These are phyloP conservation scores for Penicillium sp. DNA, from an alignment of 2,329 filamentous ascomycete species.

Conservation along the genomic window DNA sequence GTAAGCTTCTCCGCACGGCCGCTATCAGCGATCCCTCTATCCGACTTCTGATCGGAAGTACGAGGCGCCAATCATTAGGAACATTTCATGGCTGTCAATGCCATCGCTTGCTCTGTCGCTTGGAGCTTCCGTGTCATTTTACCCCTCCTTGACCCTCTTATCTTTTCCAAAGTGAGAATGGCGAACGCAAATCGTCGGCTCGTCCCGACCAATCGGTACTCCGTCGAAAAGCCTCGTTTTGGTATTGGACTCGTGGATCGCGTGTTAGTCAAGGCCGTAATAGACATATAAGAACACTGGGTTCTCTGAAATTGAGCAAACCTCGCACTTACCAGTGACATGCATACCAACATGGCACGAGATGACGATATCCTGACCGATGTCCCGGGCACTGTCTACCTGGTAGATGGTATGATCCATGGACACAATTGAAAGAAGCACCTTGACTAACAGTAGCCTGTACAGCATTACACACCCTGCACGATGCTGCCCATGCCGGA, in stretches of 20 bases:
- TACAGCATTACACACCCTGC: constrained; percentile 16
- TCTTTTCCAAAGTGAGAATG: constrained; percentile 1
- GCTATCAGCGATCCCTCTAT: background rate
- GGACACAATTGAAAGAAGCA: background rate
- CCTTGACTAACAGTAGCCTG: background rate
- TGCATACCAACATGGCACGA: constrained; percentile 13
- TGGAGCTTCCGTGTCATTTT: constrained; percentile 17
- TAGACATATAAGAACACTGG: background rate
- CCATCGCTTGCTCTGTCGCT: constrained; percentile 7
- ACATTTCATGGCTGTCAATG: background rate
- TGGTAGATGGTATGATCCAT: constrained; percentile 29
- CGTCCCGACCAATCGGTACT: constrained; percentile 4
- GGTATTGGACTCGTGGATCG: background rate
- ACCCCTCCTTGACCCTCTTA: constrained; percentile 6
- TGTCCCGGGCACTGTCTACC: constrained; percentile 36
- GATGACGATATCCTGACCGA: constrained; percentile 22
- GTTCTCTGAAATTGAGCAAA: background rate
- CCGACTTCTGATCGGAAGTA: background rate
- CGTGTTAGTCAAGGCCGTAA: background rate
- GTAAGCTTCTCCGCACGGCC: constrained; percentile 11
- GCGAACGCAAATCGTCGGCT: constrained; percentile 3
- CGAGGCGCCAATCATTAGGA: background rate
- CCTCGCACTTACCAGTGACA: background rate
- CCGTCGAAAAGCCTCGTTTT: background rate
- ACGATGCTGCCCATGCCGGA: constrained; percentile 24